Evolutionary conservation across 331 rosid species (phyloP).

Genomic region (Pyracantha coccinea): DNA sequence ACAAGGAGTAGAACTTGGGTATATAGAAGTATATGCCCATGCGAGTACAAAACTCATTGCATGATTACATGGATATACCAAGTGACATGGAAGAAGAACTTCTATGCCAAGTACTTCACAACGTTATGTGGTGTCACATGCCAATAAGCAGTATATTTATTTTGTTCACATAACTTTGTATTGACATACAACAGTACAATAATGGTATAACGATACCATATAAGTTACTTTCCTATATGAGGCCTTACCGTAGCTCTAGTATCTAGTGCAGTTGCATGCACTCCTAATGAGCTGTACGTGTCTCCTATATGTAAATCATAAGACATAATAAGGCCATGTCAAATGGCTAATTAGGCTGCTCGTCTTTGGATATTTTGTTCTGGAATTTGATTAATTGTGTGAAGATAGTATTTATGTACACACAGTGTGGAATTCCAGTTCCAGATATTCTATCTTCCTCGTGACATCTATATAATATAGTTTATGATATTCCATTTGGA

Average conservation of each 20-base stretch:
- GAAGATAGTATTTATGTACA: neutral
- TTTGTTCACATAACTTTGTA: no score
- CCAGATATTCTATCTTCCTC: neutral
- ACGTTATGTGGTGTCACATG: neutral
- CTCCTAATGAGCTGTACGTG: neutral
- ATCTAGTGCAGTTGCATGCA: neutral
- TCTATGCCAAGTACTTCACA: neutral
- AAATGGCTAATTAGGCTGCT: neutral
- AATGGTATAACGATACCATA: neutral
- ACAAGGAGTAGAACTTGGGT: no score
- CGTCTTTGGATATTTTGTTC: neutral
- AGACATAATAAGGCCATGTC: neutral
- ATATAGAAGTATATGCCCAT: neutral
- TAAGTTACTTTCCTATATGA: neutral
- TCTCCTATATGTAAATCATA: neutral
- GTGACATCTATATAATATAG: slow-evolving; percentile 1
- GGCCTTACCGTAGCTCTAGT: neutral
- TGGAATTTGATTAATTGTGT: neutral
- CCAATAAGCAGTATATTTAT: no score
- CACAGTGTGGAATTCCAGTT: neutral
- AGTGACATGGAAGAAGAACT: neutral
- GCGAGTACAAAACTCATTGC: neutral
- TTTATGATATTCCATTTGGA: neutral
- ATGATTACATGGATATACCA: neutral
- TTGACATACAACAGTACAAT: neutral